phyloP scores from a whole-genome alignment of 768 basidiomycete species.

The Porpolomopsis calyptriformis region DNA sequence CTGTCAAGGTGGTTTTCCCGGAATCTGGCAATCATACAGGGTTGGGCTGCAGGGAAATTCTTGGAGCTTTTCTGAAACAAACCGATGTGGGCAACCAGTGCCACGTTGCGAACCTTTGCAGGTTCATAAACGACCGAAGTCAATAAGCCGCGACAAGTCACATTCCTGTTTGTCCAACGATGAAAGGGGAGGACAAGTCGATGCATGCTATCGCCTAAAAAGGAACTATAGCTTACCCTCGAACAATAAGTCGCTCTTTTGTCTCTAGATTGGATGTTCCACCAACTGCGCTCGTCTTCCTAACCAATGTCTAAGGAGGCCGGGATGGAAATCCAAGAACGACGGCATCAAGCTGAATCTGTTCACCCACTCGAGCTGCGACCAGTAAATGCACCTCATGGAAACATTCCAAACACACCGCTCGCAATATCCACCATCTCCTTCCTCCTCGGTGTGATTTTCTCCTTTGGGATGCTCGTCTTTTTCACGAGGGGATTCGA shows the following conservation, averaged over 20 bases:
- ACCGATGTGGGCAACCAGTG: slow-evolving; percentile 87
- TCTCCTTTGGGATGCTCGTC: slow-evolving; percentile 45
- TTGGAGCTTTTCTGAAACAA: slow-evolving; percentile 12
- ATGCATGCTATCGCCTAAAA: too few species aligned
- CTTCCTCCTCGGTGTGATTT: slow-evolving; percentile 72
- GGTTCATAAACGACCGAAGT: slow-evolving; percentile 23
- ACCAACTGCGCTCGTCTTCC: too few species aligned
- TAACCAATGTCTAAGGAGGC: not conserved
- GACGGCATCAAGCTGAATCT: too few species aligned
- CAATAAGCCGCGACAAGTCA: not conserved
- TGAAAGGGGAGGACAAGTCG: not conserved
- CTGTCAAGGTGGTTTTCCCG: slow-evolving; percentile 82
- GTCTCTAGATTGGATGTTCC: too few species aligned
- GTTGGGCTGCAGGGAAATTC: slow-evolving; percentile 6
- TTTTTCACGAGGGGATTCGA: slow-evolving; percentile 38
- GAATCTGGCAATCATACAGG: slow-evolving; percentile 45
- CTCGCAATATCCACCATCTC: slow-evolving; percentile 68
- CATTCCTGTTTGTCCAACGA: not conserved
- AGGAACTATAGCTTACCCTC: too few species aligned
- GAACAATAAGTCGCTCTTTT: too few species aligned
- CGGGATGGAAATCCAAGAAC: not conserved
- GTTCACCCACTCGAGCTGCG: slow-evolving; percentile 41
- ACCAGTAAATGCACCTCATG: slow-evolving; percentile 36
- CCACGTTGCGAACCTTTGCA: slow-evolving; percentile 59
- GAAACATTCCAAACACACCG: slow-evolving; percentile 82